Conservation (phyloP, 192 early-diverging fungal species). For the Mortierella antarctica region DNA sequence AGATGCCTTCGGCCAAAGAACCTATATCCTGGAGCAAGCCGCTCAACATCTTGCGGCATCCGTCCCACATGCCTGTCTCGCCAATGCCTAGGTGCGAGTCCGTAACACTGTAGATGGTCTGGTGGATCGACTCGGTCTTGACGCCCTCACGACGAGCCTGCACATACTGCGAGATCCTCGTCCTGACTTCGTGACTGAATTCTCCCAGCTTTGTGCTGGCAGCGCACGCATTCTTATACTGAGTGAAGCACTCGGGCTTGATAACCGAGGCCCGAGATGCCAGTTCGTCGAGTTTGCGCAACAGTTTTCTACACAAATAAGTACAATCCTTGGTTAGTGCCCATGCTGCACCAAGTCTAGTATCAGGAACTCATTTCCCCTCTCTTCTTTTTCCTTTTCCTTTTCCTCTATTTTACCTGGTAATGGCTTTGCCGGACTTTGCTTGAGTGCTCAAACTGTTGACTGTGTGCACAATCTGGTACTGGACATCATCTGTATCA, state of each 20-base stretch:
- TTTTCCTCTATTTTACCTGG: slow-evolving; percentile 56
- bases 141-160: slow-evolving; percentile 24
- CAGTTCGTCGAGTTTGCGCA: slow-evolving; percentile 74
- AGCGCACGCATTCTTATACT: slow-evolving; percentile 59
- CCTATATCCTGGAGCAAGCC: slow-evolving; percentile 59
- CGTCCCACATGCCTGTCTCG: slow-evolving; percentile 71
- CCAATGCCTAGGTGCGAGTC: slow-evolving; percentile 66
- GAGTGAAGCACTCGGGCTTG: slow-evolving; percentile 57
- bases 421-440: slow-evolving; percentile 66
- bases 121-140: slow-evolving; percentile 51
- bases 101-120: slow-evolving; percentile 67
- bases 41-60: slow-evolving; percentile 62
- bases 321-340: not conserved
- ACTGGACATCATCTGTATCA: slow-evolving; percentile 58
- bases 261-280: slow-evolving; percentile 56
- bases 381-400: not conserved
- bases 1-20: slow-evolving; percentile 57
- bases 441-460: slow-evolving; percentile 50
- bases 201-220: slow-evolving; percentile 60
- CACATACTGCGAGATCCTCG: slow-evolving; percentile 18
- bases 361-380: not conserved
- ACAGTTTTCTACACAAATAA: slow-evolving; percentile 62
- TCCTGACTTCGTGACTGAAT: slow-evolving; percentile 59
- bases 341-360: not conserved
- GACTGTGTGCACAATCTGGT: slow-evolving; percentile 55